Base-by-base conservation (phyloP, 2,329 filamentous ascomycete genomes). In the Nemania sp. region DNA sequence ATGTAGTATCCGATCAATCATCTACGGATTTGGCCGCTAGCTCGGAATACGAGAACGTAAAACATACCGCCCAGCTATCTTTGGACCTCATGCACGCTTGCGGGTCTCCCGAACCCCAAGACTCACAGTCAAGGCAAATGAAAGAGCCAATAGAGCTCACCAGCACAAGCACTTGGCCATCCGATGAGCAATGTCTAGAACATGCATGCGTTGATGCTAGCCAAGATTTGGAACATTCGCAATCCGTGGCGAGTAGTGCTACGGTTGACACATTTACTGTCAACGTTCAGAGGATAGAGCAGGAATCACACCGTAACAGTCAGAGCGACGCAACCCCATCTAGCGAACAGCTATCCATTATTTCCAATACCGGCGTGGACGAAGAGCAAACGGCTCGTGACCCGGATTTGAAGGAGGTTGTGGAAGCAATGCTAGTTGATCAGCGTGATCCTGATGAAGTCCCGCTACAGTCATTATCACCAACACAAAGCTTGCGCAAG, bases 121-220 rank as follows among this genome's bases (percentile, higher is more conserved):
- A 71, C 52, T 32, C 51, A 22, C 70, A 59, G 22, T 71, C 73
- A 32, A 66, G 59, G 18, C 69, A 64, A 22, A 54, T 38, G n/a
- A 71, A 66, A 13, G 67, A 70, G 47, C 64, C 70, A 38, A 65
- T 57, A 24, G 70, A 75, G 18, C 61, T 67, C 15, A 68, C 69
- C 29, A 57, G 60, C 18, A 27, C 70, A 7, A 59, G 74, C 3
- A 64, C 24, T 3, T 65, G 55, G 57, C 27, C 47, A 15, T 18
- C 45, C 4, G 56, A 64, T 53, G 38, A 49, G 62, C 47, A 58
- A 47, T 41, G 15, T 38, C 18, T 58, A 8, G 56, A 64, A 57
- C 38, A 15, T 35, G 45, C n/a, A 22, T 57, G 45, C 41, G 20
- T 47, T 27, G 52, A 64, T 26, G 13, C 38, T 11, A 53, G 20